phyloP scores from a whole-genome alignment of 2,329 filamentous ascomycete genomes.

The Fusarium mundagurra region DNA sequence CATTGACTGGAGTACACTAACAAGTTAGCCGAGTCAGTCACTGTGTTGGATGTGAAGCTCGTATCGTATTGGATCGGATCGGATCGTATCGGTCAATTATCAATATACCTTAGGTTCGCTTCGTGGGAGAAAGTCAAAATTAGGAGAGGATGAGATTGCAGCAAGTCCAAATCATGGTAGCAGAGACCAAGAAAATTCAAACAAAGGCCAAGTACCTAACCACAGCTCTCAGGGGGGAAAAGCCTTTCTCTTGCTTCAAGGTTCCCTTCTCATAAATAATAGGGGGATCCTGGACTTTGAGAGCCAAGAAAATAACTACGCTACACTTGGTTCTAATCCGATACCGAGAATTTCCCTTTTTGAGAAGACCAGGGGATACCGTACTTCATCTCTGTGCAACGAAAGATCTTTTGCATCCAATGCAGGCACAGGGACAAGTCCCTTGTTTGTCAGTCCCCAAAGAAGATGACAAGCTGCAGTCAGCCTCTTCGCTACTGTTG shows the following conservation, averaged over 20 bases:
- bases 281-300: not conserved
- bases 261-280: not conserved
- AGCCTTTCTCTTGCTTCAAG: not conserved
- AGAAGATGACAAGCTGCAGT: constrained; percentile 26
- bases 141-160: not conserved
- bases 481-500: constrained; percentile 13
- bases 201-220: not conserved
- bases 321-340: constrained; percentile 6
- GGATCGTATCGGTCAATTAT: not conserved
- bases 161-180: constrained; percentile 1
- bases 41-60: not conserved
- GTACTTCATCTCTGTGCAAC: constrained; percentile 25
- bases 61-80: not conserved
- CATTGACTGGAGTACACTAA: not conserved
- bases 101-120: not conserved
- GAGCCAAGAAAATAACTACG: constrained; percentile 17
- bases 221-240: constrained; percentile 2
- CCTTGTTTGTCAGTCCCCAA: constrained; percentile 1
- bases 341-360: constrained; percentile 5
- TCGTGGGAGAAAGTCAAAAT: constrained; percentile 1
- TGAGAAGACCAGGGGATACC: not conserved
- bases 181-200: not conserved
- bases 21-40: constrained; percentile 14
- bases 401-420: constrained; percentile 20
- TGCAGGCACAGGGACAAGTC: constrained; percentile 8